Base-by-base conservation (phyloP, 371 early-diverging fungal species). In the Dentiscutata heterogama region DNA sequence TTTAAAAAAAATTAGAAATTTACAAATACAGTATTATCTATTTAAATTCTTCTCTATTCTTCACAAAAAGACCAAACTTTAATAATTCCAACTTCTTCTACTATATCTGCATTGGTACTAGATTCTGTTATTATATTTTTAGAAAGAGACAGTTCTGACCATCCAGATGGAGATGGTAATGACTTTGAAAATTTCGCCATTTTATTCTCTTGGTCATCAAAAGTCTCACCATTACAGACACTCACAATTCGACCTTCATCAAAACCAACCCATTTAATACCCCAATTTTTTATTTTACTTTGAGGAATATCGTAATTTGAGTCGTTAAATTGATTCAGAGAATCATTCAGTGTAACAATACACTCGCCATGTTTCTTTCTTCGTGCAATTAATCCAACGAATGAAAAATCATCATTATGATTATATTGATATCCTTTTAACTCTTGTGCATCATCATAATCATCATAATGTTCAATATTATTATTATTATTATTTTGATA, bases 21-120 rank as follows among this genome's bases (percentile, higher is more conserved):
- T 46, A 46, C 46, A 46, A 46, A 46, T 46, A n/a, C n/a, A n/a
- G n/a, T n/a, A 46, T 46, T 46, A 46, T 46, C 46, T 46, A 46
- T 46, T 46, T 46, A 46, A 7, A 46, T 8, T 39, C 39, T 35
- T 35, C 3, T 35, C 2, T 35, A 67, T 79, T 83, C 56, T 39
- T 82, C 70, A 77, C 60, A 65, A 84, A 84, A 78, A 29, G 83
- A 67, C 80, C 80, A 79, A 14, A 79, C 76, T 51, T 79, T 79
- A 53, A 65, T 46, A 18, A 79, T 51, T 46, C 80, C 76, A 10
- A 79, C 80, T n/a, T 56, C 77, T 76, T 76, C 77, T 8, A 72
- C 76, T 6, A 11, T 13, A 71, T 39, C 39, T 1, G 20, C 18
- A 22, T 42, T 18, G 42, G 72, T 6, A 35, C 35, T 35, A 65